phyloP scores from a whole-genome alignment of 1,139 yeast species.

The Nematodospora anomalae region DNA sequence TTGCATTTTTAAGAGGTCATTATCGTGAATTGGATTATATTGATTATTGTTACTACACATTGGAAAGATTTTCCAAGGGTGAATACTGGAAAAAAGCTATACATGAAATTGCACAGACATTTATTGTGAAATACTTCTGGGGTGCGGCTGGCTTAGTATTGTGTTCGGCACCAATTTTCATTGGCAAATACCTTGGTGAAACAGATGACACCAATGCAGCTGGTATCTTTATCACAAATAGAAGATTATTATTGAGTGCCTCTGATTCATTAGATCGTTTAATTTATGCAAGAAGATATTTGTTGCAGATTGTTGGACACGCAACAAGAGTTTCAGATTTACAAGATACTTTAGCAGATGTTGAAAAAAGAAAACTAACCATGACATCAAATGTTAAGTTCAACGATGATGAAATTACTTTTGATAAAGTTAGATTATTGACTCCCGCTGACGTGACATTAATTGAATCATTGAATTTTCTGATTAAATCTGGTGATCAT shows the following conservation, averaged over 20 bases:
- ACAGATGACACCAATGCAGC: constrained; percentile 56
- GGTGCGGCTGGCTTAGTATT: constrained; percentile 91
- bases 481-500: constrained; percentile 80
- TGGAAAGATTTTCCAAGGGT: constrained; percentile 75
- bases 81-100: constrained; percentile 76
- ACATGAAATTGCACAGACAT: constrained; percentile 76
- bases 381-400: constrained; percentile 34
- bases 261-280: constrained; percentile 88
- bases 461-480: constrained; percentile 64
- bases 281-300: constrained; percentile 79
- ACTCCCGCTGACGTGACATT: constrained; percentile 84
- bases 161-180: constrained; percentile 88
- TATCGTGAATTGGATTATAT: constrained; percentile 72
- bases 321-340: constrained; percentile 74
- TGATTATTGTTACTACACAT: constrained; percentile 78
- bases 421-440: constrained; percentile 70
- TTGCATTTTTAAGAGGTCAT: constrained; percentile 84
- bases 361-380: constrained; percentile 31
- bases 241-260: constrained; percentile 80
- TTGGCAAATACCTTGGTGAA: constrained; percentile 55
- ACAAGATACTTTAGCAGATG: constrained; percentile 60
- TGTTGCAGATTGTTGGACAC: constrained; percentile 84
- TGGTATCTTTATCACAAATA: constrained; percentile 84
- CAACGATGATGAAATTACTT: constrained; percentile 66
- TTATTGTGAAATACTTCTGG: constrained; percentile 89